Evolutionary conservation across 129 eudicot genomes (phyloP), one percentile per base, ranked within the genome.

Genomic region (Scalesia atractyloides): DNA sequence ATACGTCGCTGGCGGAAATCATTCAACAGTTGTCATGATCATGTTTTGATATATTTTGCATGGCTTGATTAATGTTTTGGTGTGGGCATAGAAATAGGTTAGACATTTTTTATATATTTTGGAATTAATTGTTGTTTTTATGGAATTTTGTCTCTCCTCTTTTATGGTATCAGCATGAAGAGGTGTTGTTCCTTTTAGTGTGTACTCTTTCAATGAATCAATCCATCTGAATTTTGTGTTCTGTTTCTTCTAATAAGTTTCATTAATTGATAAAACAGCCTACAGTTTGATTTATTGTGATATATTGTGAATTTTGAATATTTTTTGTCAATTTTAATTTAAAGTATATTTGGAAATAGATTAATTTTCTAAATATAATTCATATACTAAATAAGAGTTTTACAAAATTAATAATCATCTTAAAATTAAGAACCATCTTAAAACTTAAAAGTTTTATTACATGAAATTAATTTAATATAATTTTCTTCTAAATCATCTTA

Each of bases 1-100:
- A 83, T 65, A 89, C 98, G 7, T 84, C 96, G 22, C 11, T 93
- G 68, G 70, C 87, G 1, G 71, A 84, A 64, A 89, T 93, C 50
- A 30, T 87, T 37, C 66, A 84, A 37, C 76, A 39, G 16, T 64
- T 89, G 82, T 30, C 72, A 64, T 82, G 73, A 78, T 78, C 9
- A 37, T 64, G 37, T 69, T 61, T 70, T 39, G 76, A 64, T 70
- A 51, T 63, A 26, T 70, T 52, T 14, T 7, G 48, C 6, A 34
- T 36, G 30, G 70, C 22, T 69, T 69, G 10, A 41, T 41, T 41
- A 41, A 41, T 41, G 60, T 17, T 69, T 17, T 69, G 34, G 12
- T 58, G 51, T 48, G 75, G 50, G 62, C 48, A 77, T 69, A 77
- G 34, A 76, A 47, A 36, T 69, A 76, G 75, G 68, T 59, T 76